phyloP scores from a whole-genome alignment of 2,329 filamentous ascomycete species.

The Elsinoe necatrix region DNA sequence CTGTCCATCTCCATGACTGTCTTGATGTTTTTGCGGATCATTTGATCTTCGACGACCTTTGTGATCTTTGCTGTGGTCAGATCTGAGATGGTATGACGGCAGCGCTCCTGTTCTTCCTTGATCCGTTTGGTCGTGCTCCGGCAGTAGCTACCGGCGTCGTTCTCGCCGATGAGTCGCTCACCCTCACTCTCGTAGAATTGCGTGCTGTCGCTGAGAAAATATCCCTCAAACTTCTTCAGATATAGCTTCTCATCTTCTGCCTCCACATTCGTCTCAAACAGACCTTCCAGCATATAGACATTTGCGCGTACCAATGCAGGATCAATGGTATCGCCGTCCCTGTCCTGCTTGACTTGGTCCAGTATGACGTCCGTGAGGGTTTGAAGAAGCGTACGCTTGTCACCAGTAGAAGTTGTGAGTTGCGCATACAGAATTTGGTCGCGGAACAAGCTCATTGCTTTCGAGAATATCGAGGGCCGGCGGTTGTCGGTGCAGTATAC shows the following conservation, averaged over 20 bases:
- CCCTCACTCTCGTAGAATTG: conserved; percentile 71
- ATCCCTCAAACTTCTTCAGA: conserved; percentile 69
- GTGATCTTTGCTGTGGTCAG: conserved; percentile 66
- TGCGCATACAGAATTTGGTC: conserved; percentile 68
- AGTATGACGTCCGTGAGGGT: conserved; percentile 75
- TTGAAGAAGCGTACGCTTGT: conserved; percentile 52
- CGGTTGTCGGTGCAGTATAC: conserved; percentile 67
- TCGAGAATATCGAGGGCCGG: conserved; percentile 69
- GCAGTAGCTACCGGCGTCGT: conserved; percentile 75
- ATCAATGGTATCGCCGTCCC: conserved; percentile 82
- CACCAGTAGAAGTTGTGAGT: conserved; percentile 36
- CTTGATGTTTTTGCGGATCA: conserved; percentile 68
- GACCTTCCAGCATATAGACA: conserved; percentile 77
- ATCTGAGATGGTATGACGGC: conserved; percentile 68
- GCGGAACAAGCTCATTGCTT: conserved; percentile 79
- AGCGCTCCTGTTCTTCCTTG: conserved; percentile 72
- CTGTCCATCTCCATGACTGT: conserved; percentile 83
- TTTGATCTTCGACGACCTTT: conserved; percentile 66
- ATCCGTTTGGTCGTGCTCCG: conserved; percentile 66
- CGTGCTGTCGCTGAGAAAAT: conserved; percentile 62
- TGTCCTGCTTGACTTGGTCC: conserved; percentile 86
- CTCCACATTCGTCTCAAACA: conserved; percentile 76
- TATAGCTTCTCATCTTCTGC: conserved; percentile 75
- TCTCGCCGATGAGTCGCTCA: conserved; percentile 62
- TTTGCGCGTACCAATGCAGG: conserved; percentile 72